A percentile compares a stretch with the other conserved stretches of the same genome.
phyloP scores from a whole-genome alignment of 257 asterid genomes.

The Hygrophila difformis region DNA sequence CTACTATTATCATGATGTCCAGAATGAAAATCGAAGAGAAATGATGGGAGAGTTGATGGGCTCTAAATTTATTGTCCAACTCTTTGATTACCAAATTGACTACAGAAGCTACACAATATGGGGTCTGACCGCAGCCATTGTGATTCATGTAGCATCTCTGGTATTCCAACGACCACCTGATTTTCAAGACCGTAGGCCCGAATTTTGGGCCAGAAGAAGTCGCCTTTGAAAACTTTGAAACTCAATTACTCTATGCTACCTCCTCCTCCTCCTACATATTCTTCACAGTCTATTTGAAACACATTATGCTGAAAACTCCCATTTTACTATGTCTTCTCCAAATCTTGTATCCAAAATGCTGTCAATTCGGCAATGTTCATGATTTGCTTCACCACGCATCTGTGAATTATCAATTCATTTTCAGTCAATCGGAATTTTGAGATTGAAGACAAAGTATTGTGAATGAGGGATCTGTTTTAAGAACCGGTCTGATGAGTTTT shows the following conservation, averaged over 20 bases:
- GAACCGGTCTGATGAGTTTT: too few relatives aligned
- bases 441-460: too few relatives aligned
- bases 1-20: constrained; percentile 5
- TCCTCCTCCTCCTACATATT: too few relatives aligned
- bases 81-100: constrained; percentile 49
- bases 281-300: constrained; percentile 32
- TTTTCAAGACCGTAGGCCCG: constrained; percentile 70
- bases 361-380: too few relatives aligned
- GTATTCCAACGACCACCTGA: constrained; percentile 76
- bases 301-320: neutral
- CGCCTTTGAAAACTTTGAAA: too few relatives aligned
- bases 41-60: constrained; percentile 90
- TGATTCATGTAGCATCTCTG: constrained; percentile 83
- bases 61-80: constrained; percentile 61
- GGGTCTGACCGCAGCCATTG: constrained; percentile 93
- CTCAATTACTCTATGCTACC: too few relatives aligned
- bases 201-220: constrained; percentile 42
- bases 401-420: too few relatives aligned
- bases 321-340: neutral
- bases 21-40: constrained; percentile 73
- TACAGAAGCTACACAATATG: constrained; percentile 59
- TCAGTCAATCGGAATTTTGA: too few relatives aligned
- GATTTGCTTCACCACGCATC: too few relatives aligned
- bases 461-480: too few relatives aligned
- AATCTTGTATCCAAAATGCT: too few relatives aligned